Percentiles rank a stretch among this genome's conserved stretches.
These are phyloP conservation scores for Pyrenula massariospora DNA, from an alignment of 495 filamentous ascomycete species.

Conservation along the genomic window DNA sequence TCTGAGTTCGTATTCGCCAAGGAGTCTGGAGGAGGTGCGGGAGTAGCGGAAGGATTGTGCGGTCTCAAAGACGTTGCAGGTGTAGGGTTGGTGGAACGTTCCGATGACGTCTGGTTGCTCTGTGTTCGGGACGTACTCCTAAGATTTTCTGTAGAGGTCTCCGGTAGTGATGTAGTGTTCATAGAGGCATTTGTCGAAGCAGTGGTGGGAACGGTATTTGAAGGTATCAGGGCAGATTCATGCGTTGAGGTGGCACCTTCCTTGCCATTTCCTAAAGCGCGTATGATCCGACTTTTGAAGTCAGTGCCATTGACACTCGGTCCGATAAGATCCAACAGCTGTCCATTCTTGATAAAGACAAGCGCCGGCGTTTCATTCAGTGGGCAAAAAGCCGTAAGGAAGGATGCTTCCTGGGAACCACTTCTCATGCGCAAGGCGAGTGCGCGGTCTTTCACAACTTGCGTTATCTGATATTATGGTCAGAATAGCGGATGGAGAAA, in stretches of 20 bases:
- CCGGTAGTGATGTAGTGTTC: slow-evolving; percentile 1
- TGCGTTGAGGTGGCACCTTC: slow-evolving; percentile 1
- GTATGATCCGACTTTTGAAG: slow-evolving; percentile 36
- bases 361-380: slow-evolving; percentile 61
- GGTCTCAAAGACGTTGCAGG: background rate
- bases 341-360: slow-evolving; percentile 58
- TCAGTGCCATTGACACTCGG: slow-evolving; percentile 45
- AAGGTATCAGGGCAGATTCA: background rate
- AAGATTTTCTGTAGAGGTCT: slow-evolving; percentile 6
- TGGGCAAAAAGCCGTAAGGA: slow-evolving; percentile 69
- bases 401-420: slow-evolving; percentile 67
- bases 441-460: slow-evolving; percentile 40
- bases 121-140: background rate
- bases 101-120: slow-evolving; percentile 1
- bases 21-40: background rate
- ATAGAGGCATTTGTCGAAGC: slow-evolving; percentile 4
- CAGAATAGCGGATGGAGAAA: slow-evolving; percentile 2
- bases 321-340: slow-evolving; percentile 51
- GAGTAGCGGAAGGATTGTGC: background rate
- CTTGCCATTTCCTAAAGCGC: slow-evolving; percentile 19
- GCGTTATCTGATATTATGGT: slow-evolving; percentile 21
- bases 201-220: slow-evolving; percentile 1
- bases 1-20: background rate
- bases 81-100: slow-evolving; percentile 3
- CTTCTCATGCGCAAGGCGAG: slow-evolving; percentile 57